phyloP scores from a whole-genome alignment of 495 filamentous ascomycete species.

The Clavariopsis aquatica region DNA sequence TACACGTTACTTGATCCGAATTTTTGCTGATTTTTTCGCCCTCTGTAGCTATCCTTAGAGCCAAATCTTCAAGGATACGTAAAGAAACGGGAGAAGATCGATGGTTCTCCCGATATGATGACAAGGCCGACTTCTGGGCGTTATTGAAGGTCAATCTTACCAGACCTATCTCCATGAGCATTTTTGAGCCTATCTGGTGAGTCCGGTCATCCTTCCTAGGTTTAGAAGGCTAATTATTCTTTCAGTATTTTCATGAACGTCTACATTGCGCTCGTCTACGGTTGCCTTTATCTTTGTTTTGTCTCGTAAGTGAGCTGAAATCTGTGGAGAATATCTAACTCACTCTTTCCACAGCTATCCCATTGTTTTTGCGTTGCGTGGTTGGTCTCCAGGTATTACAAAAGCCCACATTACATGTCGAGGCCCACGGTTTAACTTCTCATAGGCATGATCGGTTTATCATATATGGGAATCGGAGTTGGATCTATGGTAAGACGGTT shows the following conservation, averaged over 20 bases:
- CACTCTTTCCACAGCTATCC: too few species aligned
- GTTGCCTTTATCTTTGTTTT: conserved; percentile 83
- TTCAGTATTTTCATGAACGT: conserved; percentile 76
- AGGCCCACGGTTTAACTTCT: conserved; percentile 69
- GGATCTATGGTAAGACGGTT: conserved; percentile 55
- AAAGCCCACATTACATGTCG: conserved; percentile 64
- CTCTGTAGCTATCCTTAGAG: conserved; percentile 58
- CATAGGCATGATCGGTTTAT: conserved; percentile 67
- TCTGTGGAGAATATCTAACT: too few species aligned
- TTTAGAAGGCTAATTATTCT: neutral
- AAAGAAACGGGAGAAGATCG: conserved; percentile 73
- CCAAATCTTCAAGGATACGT: conserved; percentile 65
- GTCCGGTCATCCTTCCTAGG: conserved; percentile 8
- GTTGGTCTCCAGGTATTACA: too few species aligned
- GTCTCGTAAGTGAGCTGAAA: conserved; percentile 56
- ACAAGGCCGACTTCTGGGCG: conserved; percentile 53
- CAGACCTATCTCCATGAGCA: conserved; percentile 73
- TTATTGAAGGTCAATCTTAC: conserved; percentile 70
- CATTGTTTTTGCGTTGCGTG: too few species aligned
- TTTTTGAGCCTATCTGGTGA: conserved; percentile 81
- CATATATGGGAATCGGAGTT: conserved; percentile 78
- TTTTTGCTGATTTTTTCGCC: too few species aligned
- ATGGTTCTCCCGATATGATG: conserved; percentile 77
- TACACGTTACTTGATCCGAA: too few species aligned
- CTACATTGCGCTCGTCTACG: conserved; percentile 64